Base-by-base conservation (phyloP, 805 yeast genomes). In the Saccharomycopsis fibuligera region DNA sequence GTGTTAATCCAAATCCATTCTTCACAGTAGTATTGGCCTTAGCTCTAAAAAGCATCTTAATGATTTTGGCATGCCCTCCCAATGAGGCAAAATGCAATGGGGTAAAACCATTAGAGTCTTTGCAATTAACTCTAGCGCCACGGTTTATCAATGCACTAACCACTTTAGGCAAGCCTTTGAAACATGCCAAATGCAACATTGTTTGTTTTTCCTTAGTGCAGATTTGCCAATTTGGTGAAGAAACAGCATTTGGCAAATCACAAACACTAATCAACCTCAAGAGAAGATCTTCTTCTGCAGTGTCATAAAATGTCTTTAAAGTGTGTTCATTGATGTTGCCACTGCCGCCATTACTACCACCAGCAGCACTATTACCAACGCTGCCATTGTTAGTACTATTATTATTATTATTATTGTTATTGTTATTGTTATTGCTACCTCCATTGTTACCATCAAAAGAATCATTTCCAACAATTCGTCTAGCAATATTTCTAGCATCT, bases 401-500 rank as follows among this genome's bases (percentile, higher is more conserved):
- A 38, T 54, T 38, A 33, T 58, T 44, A 38, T 53, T 44, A 47
- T 54, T 50, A 22, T 48, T 53, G 30, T 58, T 45, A n/a, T n/a
- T n/a, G n/a, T n/a, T n/a, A 37, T 53, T 44, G 46, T 54, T 50
- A 23, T 48, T 53, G 27, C 62, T 57, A 2, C 62, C 63, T 37
- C 60, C 61, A 35, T 68, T 44, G n/a, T n/a, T n/a, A n/a, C n/a
- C n/a, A 2, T 55, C 60, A 35, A 35, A 24, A 5, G 45, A 30
- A 19, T 62, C 68, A 45, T 78, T 74, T 10, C 93, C 95, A 47
- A 91, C 89, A 56, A 93, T 88, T 55, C 96, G 73, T 63, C 84
- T 83, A 1, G 98, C 98, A 58, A 93, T 86, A 60, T 88, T 89
- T 57, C 86, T 79, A 1, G 98, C 97, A 65, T 91, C 97, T 61